These are phyloP conservation scores for Pseudocercospora vitis DNA, from an alignment of 2,329 filamentous ascomycete species.

Conservation along the genomic window DNA sequence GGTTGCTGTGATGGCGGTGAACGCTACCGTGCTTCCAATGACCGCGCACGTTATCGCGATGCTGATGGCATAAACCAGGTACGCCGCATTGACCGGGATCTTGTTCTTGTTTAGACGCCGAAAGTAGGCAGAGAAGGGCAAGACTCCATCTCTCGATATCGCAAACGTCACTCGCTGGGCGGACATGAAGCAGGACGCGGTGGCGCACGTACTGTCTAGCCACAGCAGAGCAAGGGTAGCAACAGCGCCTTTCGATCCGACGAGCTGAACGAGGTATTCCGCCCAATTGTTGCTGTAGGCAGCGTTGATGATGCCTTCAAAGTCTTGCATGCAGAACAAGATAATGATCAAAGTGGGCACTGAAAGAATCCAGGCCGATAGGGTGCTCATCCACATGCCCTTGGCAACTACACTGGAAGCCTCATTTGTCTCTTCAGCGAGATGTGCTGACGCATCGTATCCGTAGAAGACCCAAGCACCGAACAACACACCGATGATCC, in stretches of 20 bases:
- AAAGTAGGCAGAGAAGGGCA: constrained; percentile 42
- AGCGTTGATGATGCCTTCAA: constrained; percentile 41
- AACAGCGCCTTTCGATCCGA: constrained; percentile 40
- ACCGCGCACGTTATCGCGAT: constrained; percentile 41
- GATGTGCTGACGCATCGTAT: constrained; percentile 42
- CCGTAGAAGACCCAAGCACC: constrained; percentile 16
- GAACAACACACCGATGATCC: constrained; percentile 34
- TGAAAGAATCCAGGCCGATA: constrained; percentile 42
- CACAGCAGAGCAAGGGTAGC: constrained; percentile 41
- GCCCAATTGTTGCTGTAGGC: constrained; percentile 44
- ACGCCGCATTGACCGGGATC: constrained; percentile 42
- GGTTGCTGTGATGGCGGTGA: constrained; percentile 42
- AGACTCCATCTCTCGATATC: constrained; percentile 43
- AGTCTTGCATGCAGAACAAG: constrained; percentile 46
- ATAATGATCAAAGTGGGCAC: constrained; percentile 43
- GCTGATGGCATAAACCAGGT: constrained; percentile 37
- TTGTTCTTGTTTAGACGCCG: constrained; percentile 36
- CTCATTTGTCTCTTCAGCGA: constrained; percentile 43
- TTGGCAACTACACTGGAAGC: constrained; percentile 41
- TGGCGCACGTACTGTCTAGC: constrained; percentile 43
- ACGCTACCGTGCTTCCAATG: constrained; percentile 42
- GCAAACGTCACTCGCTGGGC: constrained; percentile 45
- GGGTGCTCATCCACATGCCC: constrained; percentile 43
- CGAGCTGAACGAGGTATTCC: constrained; percentile 42
- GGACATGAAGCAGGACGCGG: constrained; percentile 42